Evolutionary conservation across 2,329 filamentous ascomycete species (phyloP), one percentile per base, ranked within the genome.

Genomic region (Aureobasidium mangrovei): DNA sequence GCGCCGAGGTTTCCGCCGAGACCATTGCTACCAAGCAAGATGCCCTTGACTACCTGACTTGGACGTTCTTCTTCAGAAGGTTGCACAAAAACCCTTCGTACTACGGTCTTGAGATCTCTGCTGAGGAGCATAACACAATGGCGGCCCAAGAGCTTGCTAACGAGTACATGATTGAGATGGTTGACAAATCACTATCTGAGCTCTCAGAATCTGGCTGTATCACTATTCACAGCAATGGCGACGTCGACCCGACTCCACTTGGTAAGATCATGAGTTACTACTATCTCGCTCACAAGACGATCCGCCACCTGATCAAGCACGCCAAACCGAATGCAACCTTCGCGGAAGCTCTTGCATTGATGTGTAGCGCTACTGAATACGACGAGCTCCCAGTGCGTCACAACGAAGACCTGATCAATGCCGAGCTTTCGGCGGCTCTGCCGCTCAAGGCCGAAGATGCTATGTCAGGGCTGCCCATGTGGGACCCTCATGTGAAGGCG

Each of bases 201-300:
- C 80, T 98, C 4, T 85, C 85, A 0, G 79, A 86, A 58, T 97
- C 91, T 2, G 85, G 84, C 53, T 98, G 93, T 72, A 82, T 95
- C 12, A 78, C 84, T 18, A 78, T 94, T 3, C 86, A 88, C 63
- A 84, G 85, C 42, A 95, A 93, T 60, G 91, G 91, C 41, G 86
- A 95, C 61, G 84, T 98, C 29, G 87, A 95, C 62, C 77, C 91
- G 0, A 97, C 93, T 0, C 85, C 91, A 0, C 79, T 97, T 5
- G 93, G 93, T 63, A 96, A 95, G 74, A 97, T 98, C 65, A 96
- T 97, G 89, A 95, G 88, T 69, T 98, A 97, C 77, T 98, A 98
- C 77, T 98, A 98, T 67, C 83, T 77, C 45, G 94, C 91, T 0
- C 93, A 98, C 73, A 87, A 87, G 70, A 98, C 93, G 0, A 90